Evolutionary conservation across 495 filamentous ascomycete genomes (phyloP).

Genomic region (Pseudomonodictys pantanalensis): DNA sequence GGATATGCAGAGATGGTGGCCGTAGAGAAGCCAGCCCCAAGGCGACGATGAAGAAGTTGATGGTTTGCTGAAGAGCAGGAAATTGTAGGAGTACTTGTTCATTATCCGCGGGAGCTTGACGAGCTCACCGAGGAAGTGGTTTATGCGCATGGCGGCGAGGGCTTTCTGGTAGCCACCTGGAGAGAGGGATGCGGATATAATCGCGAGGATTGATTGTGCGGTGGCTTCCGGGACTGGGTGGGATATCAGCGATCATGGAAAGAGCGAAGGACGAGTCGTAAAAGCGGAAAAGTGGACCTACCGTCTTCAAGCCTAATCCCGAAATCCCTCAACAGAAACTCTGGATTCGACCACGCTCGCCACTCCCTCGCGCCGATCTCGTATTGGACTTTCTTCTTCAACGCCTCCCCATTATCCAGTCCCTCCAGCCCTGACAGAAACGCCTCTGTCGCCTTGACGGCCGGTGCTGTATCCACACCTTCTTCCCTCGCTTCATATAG

Average conservation of each 20-base stretch:
- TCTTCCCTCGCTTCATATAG: constrained; percentile 63
- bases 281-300: background rate
- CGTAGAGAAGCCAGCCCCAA: constrained; percentile 75
- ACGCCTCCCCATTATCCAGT: constrained; percentile 51
- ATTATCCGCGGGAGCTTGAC: constrained; percentile 58
- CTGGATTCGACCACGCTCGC: constrained; percentile 74
- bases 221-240: constrained; percentile 33
- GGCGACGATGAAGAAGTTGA: constrained; percentile 49
- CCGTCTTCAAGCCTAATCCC: constrained; percentile 64
- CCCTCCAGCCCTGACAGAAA: constrained; percentile 47
- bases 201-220: constrained; percentile 45
- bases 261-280: background rate
- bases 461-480: constrained; percentile 54
- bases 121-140: constrained; percentile 72
- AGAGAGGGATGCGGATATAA: constrained; percentile 59
- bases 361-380: constrained; percentile 69
- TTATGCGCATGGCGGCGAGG: constrained; percentile 67
- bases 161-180: constrained; percentile 70
- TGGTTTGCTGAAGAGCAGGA: constrained; percentile 59
- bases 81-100: constrained; percentile 75
- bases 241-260: background rate
- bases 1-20: constrained; percentile 71
- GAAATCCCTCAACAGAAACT: constrained; percentile 56
- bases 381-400: constrained; percentile 48
- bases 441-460: constrained; percentile 49